These are phyloP conservation scores for Teratosphaeriaceae sp. DNA, from an alignment of 2,329 filamentous ascomycete species.

Conservation along the genomic window DNA sequence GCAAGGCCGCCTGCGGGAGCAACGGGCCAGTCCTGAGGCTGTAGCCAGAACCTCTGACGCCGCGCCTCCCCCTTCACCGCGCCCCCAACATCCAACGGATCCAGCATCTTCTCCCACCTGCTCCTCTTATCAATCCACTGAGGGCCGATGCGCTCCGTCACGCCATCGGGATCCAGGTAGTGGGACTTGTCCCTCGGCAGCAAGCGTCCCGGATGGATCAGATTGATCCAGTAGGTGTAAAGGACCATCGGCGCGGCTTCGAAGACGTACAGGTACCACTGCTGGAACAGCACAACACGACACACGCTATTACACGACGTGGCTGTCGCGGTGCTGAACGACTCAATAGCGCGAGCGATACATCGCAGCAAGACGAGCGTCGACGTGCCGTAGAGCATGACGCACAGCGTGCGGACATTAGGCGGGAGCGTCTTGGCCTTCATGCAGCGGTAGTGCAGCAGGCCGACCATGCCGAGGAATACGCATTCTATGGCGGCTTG, in stretches of 20 bases:
- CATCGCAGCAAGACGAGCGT: constrained; percentile 41
- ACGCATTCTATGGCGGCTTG: constrained; percentile 42
- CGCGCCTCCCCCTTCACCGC: constrained; percentile 2
- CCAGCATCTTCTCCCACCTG: constrained; percentile 7
- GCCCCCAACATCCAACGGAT: constrained; percentile 9
- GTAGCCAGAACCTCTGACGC: constrained; percentile 10
- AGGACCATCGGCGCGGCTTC: constrained; percentile 45
- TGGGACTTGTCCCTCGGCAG: constrained; percentile 43
- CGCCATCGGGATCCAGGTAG: constrained; percentile 45
- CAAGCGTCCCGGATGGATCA: constrained; percentile 43
- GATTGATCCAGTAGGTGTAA: constrained; percentile 44
- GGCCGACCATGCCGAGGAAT: constrained; percentile 39
- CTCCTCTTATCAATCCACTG: constrained; percentile 12
- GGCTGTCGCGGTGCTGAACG: constrained; percentile 24
- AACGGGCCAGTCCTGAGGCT: constrained; percentile 7
- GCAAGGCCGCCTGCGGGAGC: constrained; percentile 5
- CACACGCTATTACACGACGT: constrained; percentile 19
- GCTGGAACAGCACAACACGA: constrained; percentile 33
- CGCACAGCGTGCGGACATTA: constrained; percentile 37
- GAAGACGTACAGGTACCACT: constrained; percentile 49
- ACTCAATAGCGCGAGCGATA: constrained; percentile 47
- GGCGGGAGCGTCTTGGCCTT: constrained; percentile 32
- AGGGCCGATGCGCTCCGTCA: constrained; percentile 35
- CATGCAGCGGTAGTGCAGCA: constrained; percentile 41
- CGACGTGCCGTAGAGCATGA: constrained; percentile 42